Evolutionary conservation across 2,329 filamentous ascomycete species (phyloP).

Genomic region (Aspergillus sp.): DNA sequence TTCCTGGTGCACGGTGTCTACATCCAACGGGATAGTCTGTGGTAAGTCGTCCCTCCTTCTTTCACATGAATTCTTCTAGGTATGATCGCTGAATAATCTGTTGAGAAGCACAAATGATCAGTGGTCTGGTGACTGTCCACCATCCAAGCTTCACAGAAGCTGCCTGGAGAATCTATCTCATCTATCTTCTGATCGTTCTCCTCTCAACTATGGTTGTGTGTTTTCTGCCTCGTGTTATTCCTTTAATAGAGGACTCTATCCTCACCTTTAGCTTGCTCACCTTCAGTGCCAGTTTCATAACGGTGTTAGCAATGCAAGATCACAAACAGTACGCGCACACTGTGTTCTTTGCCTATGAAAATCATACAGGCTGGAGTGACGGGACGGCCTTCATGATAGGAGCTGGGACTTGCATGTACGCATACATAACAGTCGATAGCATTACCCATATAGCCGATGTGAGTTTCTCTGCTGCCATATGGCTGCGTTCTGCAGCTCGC

Average conservation of each 20-base stretch:
- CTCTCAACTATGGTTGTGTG: constrained; percentile 17
- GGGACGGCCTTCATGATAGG: constrained; percentile 26
- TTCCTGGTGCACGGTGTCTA: constrained; percentile 25
- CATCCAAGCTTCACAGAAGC: not conserved
- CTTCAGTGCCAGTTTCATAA: constrained; percentile 31
- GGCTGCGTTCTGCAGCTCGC: not conserved
- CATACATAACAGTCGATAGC: constrained; percentile 27
- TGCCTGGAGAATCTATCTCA: constrained; percentile 28
- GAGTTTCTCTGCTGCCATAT: not conserved
- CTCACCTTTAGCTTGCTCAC: constrained; percentile 22
- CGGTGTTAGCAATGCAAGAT: constrained; percentile 25
- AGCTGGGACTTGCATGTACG: constrained; percentile 30
- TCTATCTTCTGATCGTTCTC: constrained; percentile 19
- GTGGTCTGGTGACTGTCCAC: constrained; percentile 6
- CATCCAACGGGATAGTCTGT: constrained; percentile 24
- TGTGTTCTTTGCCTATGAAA: constrained; percentile 21
- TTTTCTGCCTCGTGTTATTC: constrained; percentile 17
- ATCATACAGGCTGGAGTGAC: constrained; percentile 30
- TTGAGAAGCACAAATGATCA: constrained; percentile 1
- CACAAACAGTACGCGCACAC: constrained; percentile 19
- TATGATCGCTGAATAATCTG: not conserved
- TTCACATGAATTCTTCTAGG: not conserved
- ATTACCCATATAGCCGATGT: constrained; percentile 29
- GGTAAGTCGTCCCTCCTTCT: constrained; percentile 12
- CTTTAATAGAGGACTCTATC: constrained; percentile 18